A percentile compares a stretch with the other conserved stretches of the same genome.
phyloP scores from a whole-genome alignment of 23 red algal genomes.

The Agarophyton chilense region DNA sequence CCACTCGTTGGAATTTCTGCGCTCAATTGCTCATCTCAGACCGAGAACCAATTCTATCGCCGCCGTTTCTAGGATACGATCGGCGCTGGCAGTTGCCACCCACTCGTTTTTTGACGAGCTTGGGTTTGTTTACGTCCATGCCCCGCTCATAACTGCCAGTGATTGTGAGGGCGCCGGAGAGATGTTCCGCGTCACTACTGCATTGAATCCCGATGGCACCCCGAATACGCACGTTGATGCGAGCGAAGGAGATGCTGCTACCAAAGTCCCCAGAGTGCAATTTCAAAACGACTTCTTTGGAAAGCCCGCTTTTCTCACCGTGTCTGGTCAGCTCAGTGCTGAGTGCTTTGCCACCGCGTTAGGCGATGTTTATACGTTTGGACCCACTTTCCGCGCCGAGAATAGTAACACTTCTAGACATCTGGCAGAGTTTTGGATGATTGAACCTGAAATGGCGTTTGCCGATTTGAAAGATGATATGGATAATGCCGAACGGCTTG shows the following conservation, averaged over 20 bases:
- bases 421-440: slow-evolving; percentile 99
- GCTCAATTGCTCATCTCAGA: slow-evolving; percentile 90
- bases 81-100: slow-evolving; percentile 77
- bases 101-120: slow-evolving; percentile 88
- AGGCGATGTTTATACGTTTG: slow-evolving; percentile 97
- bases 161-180: slow-evolving; percentile 99
- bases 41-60: slow-evolving; percentile 90
- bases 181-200: slow-evolving; percentile 97
- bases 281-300: slow-evolving; percentile 90
- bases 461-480: slow-evolving; percentile 87
- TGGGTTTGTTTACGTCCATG: slow-evolving; percentile 91
- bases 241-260: background rate
- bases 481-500: slow-evolving; percentile 87
- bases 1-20: slow-evolving; percentile 95
- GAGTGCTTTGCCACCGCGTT: slow-evolving; percentile 92
- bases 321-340: slow-evolving; percentile 91
- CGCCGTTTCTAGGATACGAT: slow-evolving; percentile 83
- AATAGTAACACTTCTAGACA: slow-evolving; percentile 97
- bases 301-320: slow-evolving; percentile 91
- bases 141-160: slow-evolving; percentile 88
- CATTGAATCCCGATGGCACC: slow-evolving; percentile 10
- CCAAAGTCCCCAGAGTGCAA: slow-evolving; percentile 15
- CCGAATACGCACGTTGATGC: background rate
- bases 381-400: slow-evolving; percentile 97
- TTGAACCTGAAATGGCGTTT: slow-evolving; percentile 99